A percentile compares a stretch with the other conserved stretches of the same genome.
phyloP scores from a whole-genome alignment of 805 yeast genomes.

The Wickerhamomyces ciferrii region DNA sequence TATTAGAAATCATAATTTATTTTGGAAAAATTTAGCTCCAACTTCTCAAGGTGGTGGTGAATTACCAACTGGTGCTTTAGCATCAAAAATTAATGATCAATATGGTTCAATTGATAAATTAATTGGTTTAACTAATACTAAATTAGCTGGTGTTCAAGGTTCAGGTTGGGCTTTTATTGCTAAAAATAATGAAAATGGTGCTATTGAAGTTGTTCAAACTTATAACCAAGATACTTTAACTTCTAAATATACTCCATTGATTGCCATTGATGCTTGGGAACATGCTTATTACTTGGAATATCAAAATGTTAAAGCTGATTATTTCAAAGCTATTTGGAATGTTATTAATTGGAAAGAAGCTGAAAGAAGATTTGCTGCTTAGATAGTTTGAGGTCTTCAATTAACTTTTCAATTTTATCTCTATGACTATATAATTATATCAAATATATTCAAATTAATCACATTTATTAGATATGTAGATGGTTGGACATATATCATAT shows the following conservation, averaged over 20 bases:
- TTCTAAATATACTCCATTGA: slow-evolving; percentile 55
- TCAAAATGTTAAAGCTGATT: slow-evolving; percentile 86
- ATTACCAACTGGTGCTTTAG: slow-evolving; percentile 49
- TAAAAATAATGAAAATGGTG: slow-evolving; percentile 70
- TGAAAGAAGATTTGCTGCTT: slow-evolving; percentile 54
- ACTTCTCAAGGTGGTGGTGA: slow-evolving; percentile 71
- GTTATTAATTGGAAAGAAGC: slow-evolving; percentile 94
- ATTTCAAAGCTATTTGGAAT: slow-evolving; percentile 92
- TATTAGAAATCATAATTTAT: slow-evolving; percentile 75
- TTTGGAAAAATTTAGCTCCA: slow-evolving; percentile 89
- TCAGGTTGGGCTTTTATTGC: slow-evolving; percentile 95
- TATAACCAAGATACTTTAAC: slow-evolving; percentile 87
- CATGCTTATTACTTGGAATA: slow-evolving; percentile 94
- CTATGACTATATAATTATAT: not conserved
- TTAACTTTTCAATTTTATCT: not conserved
- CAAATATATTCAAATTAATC: not conserved
- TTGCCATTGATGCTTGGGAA: slow-evolving; percentile 96
- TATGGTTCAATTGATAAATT: slow-evolving; percentile 73
- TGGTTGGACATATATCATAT: too few species aligned
- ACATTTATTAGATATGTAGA: too few species aligned
- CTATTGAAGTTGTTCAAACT: slow-evolving; percentile 75
- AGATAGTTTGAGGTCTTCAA: not conserved
- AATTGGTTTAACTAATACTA: slow-evolving; percentile 55
- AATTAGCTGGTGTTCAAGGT: slow-evolving; percentile 87
- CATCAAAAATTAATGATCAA: slow-evolving; percentile 51